A percentile compares a stretch with the other conserved stretches of the same genome.
phyloP scores from a whole-genome alignment of 192 early-diverging fungal species.

The Linnemannia hyalina region DNA sequence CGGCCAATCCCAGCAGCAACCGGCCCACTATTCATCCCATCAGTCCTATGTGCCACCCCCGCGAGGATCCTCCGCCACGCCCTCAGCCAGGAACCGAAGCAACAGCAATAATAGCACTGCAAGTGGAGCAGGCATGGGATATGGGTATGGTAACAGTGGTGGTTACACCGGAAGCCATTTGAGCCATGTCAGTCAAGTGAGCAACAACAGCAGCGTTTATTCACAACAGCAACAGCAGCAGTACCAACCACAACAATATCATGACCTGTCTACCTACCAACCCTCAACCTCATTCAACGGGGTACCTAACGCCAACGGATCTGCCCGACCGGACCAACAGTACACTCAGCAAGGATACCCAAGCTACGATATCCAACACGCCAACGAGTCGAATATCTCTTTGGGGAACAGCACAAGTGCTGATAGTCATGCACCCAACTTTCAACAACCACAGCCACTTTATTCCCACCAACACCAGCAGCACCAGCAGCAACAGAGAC shows the following conservation, averaged over 20 bases:
- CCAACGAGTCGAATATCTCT: not conserved
- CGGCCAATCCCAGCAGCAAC: conserved; percentile 15
- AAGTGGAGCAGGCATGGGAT: not conserved
- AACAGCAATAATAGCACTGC: conserved; percentile 35
- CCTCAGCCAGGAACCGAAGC: conserved; percentile 26
- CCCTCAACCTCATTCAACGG: conserved; percentile 3
- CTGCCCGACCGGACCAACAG: conserved; percentile 8
- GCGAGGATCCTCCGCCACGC: conserved; percentile 16
- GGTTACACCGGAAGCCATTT: conserved; percentile 16
- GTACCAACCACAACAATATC: conserved; percentile 17
- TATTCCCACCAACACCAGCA: conserved; percentile 10
- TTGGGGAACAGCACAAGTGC: not conserved
- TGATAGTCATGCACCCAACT: not conserved
- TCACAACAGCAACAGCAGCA: conserved; percentile 20
- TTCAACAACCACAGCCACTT: conserved; percentile 4
- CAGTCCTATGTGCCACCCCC: conserved; percentile 13
- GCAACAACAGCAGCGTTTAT: conserved; percentile 20
- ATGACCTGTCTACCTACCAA: conserved; percentile 14
- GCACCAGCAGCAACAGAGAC: conserved; percentile 15
- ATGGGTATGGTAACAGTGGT: not conserved
- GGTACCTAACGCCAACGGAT: not conserved
- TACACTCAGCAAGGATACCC: not conserved
- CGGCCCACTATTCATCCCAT: conserved; percentile 3
- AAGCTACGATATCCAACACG: not conserved
- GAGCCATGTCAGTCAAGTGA: conserved; percentile 26